phyloP scores from a whole-genome alignment of 1,284 basidiomycete genomes.

The Hypsizygus ulmarius region DNA sequence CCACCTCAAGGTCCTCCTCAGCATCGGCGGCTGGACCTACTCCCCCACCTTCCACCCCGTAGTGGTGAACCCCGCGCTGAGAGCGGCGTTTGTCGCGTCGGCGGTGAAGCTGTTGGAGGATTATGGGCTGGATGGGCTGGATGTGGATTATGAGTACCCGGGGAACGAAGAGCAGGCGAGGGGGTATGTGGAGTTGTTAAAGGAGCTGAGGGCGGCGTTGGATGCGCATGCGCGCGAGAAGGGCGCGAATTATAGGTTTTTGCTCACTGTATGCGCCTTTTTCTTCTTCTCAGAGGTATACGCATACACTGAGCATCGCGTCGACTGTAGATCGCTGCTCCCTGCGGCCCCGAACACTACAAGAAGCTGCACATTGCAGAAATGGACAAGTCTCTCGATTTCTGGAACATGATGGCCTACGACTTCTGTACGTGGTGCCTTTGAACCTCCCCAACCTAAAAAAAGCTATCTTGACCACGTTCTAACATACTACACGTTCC shows the following conservation, averaged over 20 bases:
- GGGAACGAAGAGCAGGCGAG: slow-evolving; percentile 64
- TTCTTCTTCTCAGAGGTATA: slow-evolving; percentile 3
- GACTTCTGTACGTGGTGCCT: slow-evolving; percentile 60
- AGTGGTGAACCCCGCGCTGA: slow-evolving; percentile 58
- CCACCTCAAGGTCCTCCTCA: slow-evolving; percentile 82
- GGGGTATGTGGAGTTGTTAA: slow-evolving; percentile 72
- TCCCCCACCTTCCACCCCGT: slow-evolving; percentile 78
- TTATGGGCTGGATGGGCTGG: slow-evolving; percentile 69
- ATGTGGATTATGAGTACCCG: slow-evolving; percentile 88
- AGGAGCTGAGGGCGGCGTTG: slow-evolving; percentile 65
- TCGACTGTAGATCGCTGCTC: slow-evolving; percentile 74
- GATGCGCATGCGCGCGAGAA: slow-evolving; percentile 66
- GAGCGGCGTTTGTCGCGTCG: slow-evolving; percentile 77
- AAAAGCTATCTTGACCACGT: too few relatives aligned
- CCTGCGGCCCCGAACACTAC: slow-evolving; percentile 89
- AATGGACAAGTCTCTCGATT: slow-evolving; percentile 88
- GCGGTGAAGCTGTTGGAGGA: slow-evolving; percentile 83
- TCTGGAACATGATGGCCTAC: slow-evolving; percentile 98
- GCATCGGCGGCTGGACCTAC: slow-evolving; percentile 91
- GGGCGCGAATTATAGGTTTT: slow-evolving; percentile 59
- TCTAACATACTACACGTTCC: too few relatives aligned
- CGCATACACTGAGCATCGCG: slow-evolving; percentile 2
- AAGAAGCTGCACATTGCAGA: slow-evolving; percentile 72
- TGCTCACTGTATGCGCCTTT: slow-evolving; percentile 59
- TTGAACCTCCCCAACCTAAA: too few relatives aligned